Evolutionary conservation across 768 basidiomycete genomes (phyloP).

Genomic region (Leccinum barrowsii): DNA sequence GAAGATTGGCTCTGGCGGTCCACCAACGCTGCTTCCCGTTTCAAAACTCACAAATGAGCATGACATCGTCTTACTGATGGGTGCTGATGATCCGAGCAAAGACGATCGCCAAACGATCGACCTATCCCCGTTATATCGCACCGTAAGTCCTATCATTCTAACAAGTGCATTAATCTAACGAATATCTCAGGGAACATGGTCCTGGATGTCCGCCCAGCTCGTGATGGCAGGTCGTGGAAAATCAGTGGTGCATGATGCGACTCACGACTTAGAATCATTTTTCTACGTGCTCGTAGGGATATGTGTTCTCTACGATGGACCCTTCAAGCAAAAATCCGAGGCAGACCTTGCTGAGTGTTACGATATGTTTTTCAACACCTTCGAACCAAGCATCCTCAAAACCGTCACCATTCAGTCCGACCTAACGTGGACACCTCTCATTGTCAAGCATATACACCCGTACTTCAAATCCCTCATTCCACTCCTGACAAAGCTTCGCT

Average conservation of each 20-base stretch:
- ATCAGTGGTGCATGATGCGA: not conserved
- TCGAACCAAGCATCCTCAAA: not conserved
- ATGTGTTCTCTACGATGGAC: not conserved
- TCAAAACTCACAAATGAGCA: not conserved
- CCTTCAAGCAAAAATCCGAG: not conserved
- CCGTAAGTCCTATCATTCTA: not conserved
- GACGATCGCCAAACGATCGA: not conserved
- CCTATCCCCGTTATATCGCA: not conserved
- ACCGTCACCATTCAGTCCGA: not conserved
- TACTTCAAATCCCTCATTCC: not conserved
- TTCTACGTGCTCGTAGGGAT: not conserved
- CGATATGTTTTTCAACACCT: not conserved
- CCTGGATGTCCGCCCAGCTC: not conserved
- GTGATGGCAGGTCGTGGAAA: not conserved
- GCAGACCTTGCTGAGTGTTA: not conserved
- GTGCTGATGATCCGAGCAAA: not conserved
- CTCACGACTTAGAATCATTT: not conserved
- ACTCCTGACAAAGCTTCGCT: not conserved
- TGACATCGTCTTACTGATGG: not conserved
- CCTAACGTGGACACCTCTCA: not conserved
- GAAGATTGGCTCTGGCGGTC: not conserved
- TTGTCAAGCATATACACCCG: not conserved
- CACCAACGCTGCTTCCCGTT: not conserved
- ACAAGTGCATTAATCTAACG: not conserved
- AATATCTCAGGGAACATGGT: not conserved